These are phyloP conservation scores for Phytophthora meadii DNA, from an alignment of 352 stramenopile species.

Conservation along the genomic window DNA sequence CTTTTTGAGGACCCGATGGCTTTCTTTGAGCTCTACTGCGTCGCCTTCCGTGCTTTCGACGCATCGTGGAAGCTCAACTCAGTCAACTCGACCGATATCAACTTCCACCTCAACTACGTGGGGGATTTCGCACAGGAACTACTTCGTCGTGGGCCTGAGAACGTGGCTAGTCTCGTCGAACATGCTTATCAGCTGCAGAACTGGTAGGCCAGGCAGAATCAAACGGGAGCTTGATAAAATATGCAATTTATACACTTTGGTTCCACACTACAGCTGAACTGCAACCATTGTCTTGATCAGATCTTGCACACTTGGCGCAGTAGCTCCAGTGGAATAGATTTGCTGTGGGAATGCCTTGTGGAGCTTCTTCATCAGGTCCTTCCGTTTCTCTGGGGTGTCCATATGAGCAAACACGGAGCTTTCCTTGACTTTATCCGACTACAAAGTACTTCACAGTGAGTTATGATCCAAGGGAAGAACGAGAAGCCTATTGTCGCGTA, in stretches of 20 bases:
- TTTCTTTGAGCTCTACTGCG: conserved; percentile 83
- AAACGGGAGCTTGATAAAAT: conserved; percentile 28
- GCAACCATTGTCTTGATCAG: conserved; percentile 36
- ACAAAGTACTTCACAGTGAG: not conserved
- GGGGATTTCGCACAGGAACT: conserved; percentile 77
- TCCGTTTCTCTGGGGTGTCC: conserved; percentile 52
- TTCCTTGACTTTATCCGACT: conserved; percentile 50
- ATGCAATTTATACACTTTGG: conserved; percentile 39
- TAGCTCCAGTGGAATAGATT: not conserved
- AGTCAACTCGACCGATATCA: conserved; percentile 57
- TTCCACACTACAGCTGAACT: conserved; percentile 15
- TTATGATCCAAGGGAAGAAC: not conserved
- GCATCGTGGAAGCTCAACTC: conserved; percentile 64
- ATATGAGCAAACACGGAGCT: conserved; percentile 45
- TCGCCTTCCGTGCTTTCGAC: conserved; percentile 79
- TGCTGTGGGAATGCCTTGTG: conserved; percentile 24
- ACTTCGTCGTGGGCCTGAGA: conserved; percentile 69
- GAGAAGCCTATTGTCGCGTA: conserved; percentile 19
- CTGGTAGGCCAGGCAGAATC: conserved; percentile 46
- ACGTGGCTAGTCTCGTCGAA: conserved; percentile 66
- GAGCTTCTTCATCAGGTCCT: conserved; percentile 47
- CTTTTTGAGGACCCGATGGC: conserved; percentile 87
- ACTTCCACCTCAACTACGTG: conserved; percentile 74
- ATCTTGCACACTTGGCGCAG: conserved; percentile 28
- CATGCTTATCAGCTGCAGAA: conserved; percentile 80